Conservation (phyloP, 768 basidiomycete genomes). For the Lactarius tabidus region DNA sequence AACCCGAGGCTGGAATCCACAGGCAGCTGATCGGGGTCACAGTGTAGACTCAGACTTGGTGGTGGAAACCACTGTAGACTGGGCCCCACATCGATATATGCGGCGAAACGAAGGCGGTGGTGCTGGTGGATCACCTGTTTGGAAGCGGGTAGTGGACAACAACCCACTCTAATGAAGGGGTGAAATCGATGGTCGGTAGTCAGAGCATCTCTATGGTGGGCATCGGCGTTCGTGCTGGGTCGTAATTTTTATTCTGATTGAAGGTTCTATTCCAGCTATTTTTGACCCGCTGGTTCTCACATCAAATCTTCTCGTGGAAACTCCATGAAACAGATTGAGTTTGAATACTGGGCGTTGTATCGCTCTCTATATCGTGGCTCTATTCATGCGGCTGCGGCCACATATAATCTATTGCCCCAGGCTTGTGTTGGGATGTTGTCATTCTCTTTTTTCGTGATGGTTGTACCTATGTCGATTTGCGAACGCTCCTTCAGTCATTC, state of each 20-base stretch:
- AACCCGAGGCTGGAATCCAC: neutral
- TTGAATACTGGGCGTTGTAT: neutral
- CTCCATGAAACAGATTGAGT: neutral
- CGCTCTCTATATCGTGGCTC: neutral
- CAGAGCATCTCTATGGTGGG: neutral
- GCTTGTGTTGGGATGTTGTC: neutral
- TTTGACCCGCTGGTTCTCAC: neutral
- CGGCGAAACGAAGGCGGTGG: neutral
- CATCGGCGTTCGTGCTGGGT: neutral
- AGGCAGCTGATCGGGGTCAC: neutral
- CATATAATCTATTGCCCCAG: neutral
- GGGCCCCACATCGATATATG: neutral
- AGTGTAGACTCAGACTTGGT: neutral
- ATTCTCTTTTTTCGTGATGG: neutral
- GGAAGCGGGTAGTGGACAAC: constrained; percentile 6
- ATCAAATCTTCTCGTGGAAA: neutral
- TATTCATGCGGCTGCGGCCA: neutral
- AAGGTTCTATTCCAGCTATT: neutral
- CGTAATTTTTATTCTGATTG: neutral
- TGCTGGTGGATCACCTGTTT: neutral
- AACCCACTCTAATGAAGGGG: neutral
- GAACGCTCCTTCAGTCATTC: neutral
- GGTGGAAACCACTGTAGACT: neutral
- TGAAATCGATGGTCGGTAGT: neutral
- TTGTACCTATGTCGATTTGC: neutral